These are phyloP conservation scores for Amanita rubescens DNA, from an alignment of 768 basidiomycete genomes.

Conservation along the genomic window DNA sequence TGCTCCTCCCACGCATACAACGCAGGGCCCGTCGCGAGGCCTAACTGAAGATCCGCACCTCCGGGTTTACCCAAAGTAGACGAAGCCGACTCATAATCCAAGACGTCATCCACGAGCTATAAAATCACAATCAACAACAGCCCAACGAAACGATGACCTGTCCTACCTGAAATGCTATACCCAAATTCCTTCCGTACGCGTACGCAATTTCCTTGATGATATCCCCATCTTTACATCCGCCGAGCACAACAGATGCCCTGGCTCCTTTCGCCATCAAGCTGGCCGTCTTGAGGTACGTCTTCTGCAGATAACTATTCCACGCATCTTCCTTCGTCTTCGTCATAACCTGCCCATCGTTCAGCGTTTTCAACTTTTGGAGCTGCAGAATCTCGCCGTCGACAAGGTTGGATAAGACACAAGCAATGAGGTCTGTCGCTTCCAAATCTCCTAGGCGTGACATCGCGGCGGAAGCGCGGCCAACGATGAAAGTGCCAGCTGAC, in stretches of 20 bases:
- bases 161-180: constrained; percentile 88
- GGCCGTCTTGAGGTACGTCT: constrained; percentile 92
- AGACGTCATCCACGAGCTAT: constrained; percentile 90
- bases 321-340: constrained; percentile 28
- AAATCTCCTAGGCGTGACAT: constrained; percentile 70
- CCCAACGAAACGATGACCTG: neutral
- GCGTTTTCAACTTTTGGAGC: constrained; percentile 47
- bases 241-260: constrained; percentile 80
- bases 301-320: constrained; percentile 83
- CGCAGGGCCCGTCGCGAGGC: constrained; percentile 89
- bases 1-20: constrained; percentile 94
- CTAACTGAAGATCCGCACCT: constrained; percentile 76
- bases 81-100: constrained; percentile 84
- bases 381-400: constrained; percentile 95
- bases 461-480: constrained; percentile 79
- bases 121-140: neutral
- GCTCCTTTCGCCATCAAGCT: constrained; percentile 90
- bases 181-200: constrained; percentile 88
- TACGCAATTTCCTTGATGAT: constrained; percentile 93
- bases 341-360: constrained; percentile 18
- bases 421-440: constrained; percentile 87
- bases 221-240: constrained; percentile 79
- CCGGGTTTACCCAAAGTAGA: constrained; percentile 84
- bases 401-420: constrained; percentile 79
- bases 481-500: constrained; percentile 84